A percentile compares a stretch with the other conserved stretches of the same genome.
Evolutionary conservation across 2,329 filamentous ascomycete species (phyloP).

Genomic region (Trichophyton verrucosum): DNA sequence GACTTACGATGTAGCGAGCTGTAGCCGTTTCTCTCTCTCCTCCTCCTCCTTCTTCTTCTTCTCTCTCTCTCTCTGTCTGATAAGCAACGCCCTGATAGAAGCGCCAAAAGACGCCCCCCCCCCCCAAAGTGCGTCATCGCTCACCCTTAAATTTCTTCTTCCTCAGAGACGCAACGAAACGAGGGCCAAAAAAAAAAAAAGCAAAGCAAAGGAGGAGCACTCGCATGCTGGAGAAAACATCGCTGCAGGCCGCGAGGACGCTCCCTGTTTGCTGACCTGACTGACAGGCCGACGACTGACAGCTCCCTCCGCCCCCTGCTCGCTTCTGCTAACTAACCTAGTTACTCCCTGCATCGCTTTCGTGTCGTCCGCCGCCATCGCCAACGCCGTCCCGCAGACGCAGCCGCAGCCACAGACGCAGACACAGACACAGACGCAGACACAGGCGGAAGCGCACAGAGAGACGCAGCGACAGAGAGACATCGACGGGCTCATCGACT

Average conservation of each 20-base stretch:
- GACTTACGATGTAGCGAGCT: too few species aligned
- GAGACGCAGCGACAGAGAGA: not conserved
- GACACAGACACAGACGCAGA: too few species aligned
- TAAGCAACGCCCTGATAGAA: not conserved
- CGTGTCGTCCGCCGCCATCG: not conserved
- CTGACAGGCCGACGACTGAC: not conserved
- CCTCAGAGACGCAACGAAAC: not conserved
- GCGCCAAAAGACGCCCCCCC: not conserved
- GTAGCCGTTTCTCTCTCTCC: too few species aligned
- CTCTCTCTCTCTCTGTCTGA: not conserved
- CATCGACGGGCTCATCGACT: not conserved
- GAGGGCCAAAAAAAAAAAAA: not conserved
- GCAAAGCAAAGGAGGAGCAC: not conserved
- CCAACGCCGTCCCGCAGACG: not conserved
- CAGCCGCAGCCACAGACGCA: not conserved
- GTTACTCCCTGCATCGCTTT: not conserved
- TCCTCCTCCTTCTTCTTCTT: not conserved
- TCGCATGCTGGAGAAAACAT: not conserved
- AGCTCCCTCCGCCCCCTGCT: not conserved
- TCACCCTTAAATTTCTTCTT: constrained; percentile 7
- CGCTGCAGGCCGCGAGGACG: not conserved
- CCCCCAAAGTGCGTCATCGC: constrained; percentile 13
- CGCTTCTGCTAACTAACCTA: not conserved
- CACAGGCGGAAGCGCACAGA: too few species aligned
- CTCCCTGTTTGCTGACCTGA: not conserved